Evolutionary conservation across 108 stramenopile species (phyloP), one percentile per base, ranked within the genome.

Genomic region (Pinguiococcus pyrenoidosus): DNA sequence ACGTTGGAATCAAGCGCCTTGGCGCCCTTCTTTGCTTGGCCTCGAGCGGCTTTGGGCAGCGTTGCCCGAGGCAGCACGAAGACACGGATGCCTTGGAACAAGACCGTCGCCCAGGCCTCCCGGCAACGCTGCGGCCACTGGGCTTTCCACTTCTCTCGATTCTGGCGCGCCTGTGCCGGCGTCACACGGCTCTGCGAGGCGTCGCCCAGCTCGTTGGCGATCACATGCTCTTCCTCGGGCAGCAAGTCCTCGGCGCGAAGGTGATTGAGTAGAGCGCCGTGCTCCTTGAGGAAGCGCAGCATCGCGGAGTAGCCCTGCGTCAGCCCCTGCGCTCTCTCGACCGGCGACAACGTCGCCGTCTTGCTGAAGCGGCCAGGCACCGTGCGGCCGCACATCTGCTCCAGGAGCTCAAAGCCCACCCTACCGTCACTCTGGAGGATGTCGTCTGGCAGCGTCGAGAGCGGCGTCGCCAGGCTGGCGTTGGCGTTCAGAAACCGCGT

Each of bases 11-110:
- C n/a, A n/a, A 16, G 38, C 38, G 13, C 26, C 29, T 40, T 40
- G 25, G 26, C 24, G 18, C 36, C 39, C 5, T 23, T 44, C 3
- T 29, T 46, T 26, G 25, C 38, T 32, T 32, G 20, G 25, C 37
- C 39, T 12, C 38, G 34, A 27, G 16, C 26, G 24, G 33, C 37
- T 32, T 48, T 44, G 35, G 30, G 32, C 44, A 46, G 51, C 23
- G 56, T 54, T 2, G 60, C 21, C 20, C 58, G 37, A 2, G 21
- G 25, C 12, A 67, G 24, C 27, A 54, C 26, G 37, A 59, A 67
- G 36, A 67, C 53, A n/a, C 57, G 38, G 17, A 67, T 29, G 22
- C 37, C 32, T 47, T 67, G 65, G 30, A 50, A 32, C 41, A 52
- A 14, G 8, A 58, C 23, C 21, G 7, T 1, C 1, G 37, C 37